Evolutionary conservation across 805 yeast genomes (phyloP), one percentile per base, ranked within the genome.

Genomic region (Kuraishia cidri): DNA sequence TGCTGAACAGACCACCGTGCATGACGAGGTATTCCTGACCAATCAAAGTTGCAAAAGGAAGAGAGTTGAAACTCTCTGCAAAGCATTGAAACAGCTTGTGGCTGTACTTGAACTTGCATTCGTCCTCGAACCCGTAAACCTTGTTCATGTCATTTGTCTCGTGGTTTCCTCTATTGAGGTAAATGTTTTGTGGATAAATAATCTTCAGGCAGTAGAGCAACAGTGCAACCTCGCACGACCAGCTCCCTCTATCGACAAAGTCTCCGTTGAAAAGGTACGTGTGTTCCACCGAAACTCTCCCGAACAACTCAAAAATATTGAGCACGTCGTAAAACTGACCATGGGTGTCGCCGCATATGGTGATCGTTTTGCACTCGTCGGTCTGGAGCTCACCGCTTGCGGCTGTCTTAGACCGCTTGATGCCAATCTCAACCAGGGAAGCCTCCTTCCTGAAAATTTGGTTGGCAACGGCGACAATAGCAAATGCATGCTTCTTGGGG

Each of bases 341-440:
- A 54, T 92, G 98, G 1, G 97, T 90, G 55, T 92, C 98, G 43
- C 98, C 98, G 45, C 95, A 92, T 7, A 92, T 83, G 1, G 97
- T 85, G 30, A 90, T 65, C 38, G 61, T 70, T 34, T 62, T 55
- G 13, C 47, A 51, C n/a, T 48, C 48, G 4, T 48, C 65, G 59
- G 43, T 35, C 24, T 38, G 44, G 45, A 48, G 11, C 53, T 54
- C 38, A 71, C 75, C 66, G 35, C 55, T 38, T 34, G 60, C 62
- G 6, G 59, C 58, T 35, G 65, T 50, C 13, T 36, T 39, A 3
- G 33, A 17, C 34, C 55, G 37, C 7, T 37, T 31, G 8, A 67
- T 48, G 3, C 62, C 60, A 25, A 90, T 51, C 48, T 88, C 97
- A 23, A 79, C 81, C 66, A 88, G 62, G 1, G 95, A 67, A 6